Percentiles rank a stretch among this genome's conserved stretches.
Evolutionary conservation across 2,329 filamentous ascomycete genomes (phyloP).

Genomic region (Venturia asperata): DNA sequence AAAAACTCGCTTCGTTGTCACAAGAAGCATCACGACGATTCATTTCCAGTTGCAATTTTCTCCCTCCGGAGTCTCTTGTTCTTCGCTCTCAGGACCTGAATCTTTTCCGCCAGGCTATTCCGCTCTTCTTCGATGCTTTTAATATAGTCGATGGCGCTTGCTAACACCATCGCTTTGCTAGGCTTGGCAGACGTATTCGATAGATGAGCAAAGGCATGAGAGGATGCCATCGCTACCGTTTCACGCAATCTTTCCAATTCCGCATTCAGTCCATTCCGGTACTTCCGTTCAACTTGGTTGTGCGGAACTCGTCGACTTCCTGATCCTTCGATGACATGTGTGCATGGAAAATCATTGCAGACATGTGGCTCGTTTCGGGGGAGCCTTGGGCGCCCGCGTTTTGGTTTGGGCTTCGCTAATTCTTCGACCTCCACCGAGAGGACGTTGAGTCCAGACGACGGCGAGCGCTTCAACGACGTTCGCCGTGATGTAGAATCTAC

Average conservation of each 20-base stretch:
- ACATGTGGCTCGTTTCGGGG: conserved; percentile 10
- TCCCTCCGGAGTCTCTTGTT: not conserved
- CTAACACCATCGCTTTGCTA: conserved; percentile 17
- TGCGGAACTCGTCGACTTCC: conserved; percentile 35
- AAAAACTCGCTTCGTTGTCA: not conserved
- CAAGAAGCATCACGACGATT: not conserved
- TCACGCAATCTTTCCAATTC: conserved; percentile 37
- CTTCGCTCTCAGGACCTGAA: not conserved
- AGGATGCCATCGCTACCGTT: not conserved
- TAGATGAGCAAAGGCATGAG: not conserved
- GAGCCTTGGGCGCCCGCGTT: conserved; percentile 13
- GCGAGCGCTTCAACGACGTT: not conserved
- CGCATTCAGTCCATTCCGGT: conserved; percentile 41
- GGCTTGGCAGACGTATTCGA: conserved; percentile 7
- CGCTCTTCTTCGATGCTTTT: conserved; percentile 10
- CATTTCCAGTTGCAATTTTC: not conserved
- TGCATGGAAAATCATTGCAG: conserved; percentile 3
- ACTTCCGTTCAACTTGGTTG: conserved; percentile 42
- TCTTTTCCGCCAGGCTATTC: not conserved
- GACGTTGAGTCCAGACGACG: not conserved
- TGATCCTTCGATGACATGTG: conserved; percentile 1
- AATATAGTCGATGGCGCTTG: conserved; percentile 18
- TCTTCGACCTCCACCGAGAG: not conserved
- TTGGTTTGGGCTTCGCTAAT: conserved; percentile 1
- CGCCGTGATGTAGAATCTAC: not conserved